Percentiles rank a stretch among this genome's conserved stretches.
Conservation (phyloP, 2,329 filamentous ascomycete genomes). For the Ophiostoma sp. region DNA sequence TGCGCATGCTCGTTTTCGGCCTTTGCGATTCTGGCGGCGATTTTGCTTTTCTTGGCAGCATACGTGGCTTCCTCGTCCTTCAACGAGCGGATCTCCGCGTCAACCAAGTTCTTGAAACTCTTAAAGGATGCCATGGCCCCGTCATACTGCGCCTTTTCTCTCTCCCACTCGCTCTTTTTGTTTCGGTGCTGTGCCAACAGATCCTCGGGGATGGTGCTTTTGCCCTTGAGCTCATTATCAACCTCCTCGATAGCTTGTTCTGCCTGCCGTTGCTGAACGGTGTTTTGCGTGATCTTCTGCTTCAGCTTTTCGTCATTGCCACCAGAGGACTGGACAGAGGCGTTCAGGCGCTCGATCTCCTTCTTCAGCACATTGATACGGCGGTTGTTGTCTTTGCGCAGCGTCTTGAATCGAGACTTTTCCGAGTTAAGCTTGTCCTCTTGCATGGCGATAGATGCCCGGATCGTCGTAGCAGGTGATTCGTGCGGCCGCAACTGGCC, state of each 20-base stretch:
- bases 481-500: slow-evolving; percentile 61
- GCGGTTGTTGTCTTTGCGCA: slow-evolving; percentile 69
- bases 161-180: slow-evolving; percentile 48
- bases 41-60: slow-evolving; percentile 66
- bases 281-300: slow-evolving; percentile 70
- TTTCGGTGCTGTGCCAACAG: slow-evolving; percentile 53
- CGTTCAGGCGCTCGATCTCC: slow-evolving; percentile 65
- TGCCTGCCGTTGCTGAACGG: slow-evolving; percentile 63
- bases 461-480: slow-evolving; percentile 70
- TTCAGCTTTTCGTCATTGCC: slow-evolving; percentile 70
- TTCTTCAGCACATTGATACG: slow-evolving; percentile 62
- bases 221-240: slow-evolving; percentile 58
- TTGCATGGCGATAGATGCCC: slow-evolving; percentile 67
- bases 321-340: slow-evolving; percentile 61
- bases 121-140: slow-evolving; percentile 50
- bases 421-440: slow-evolving; percentile 66
- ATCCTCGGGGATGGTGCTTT: slow-evolving; percentile 59
- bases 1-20: slow-evolving; percentile 67
- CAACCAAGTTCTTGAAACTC: slow-evolving; percentile 55
- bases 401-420: slow-evolving; percentile 61
- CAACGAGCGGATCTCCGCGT: slow-evolving; percentile 57
- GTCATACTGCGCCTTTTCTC: slow-evolving; percentile 57
- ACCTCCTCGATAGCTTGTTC: slow-evolving; percentile 33
- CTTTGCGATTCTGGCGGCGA: slow-evolving; percentile 64
- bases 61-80: slow-evolving; percentile 59